Evolutionary conservation across 75 land plant genomes (phyloP).

Genomic region (Larix kaempferi): DNA sequence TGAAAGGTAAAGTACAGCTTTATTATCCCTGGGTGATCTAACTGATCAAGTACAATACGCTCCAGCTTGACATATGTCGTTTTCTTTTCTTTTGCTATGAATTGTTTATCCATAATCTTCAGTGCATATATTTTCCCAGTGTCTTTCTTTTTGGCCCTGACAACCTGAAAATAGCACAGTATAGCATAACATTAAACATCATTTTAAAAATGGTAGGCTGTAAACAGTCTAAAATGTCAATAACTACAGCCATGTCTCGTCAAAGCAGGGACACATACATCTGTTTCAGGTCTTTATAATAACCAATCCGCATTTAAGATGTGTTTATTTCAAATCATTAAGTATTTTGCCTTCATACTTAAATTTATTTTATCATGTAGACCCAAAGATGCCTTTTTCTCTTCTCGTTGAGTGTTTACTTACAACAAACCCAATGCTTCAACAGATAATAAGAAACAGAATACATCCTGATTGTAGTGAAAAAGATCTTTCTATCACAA

Average conservation of each 20-base stretch:
- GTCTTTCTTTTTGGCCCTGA: conserved; percentile 89
- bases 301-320: neutral
- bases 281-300: neutral
- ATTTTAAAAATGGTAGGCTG: neutral
- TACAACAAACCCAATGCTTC: neutral
- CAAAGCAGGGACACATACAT: neutral
- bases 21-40: conserved; percentile 94
- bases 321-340: neutral
- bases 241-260: neutral
- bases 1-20: conserved; percentile 89
- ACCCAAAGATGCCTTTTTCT: neutral
- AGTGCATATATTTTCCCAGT: conserved; percentile 85
- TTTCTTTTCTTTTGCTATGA: conserved; percentile 95
- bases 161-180: conserved; percentile 49
- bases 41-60: conserved; percentile 90
- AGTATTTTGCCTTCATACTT: neutral
- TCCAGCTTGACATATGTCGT: conserved; percentile 89
- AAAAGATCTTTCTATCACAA: no score
- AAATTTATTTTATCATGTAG: neutral
- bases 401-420: neutral
- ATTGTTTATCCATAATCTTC: conserved; percentile 95
- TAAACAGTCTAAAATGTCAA: neutral
- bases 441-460: neutral
- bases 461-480: no score
- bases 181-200: neutral